A percentile compares a stretch with the other conserved stretches of the same genome.
These are phyloP conservation scores for Taiozyma sp. DNA, from an alignment of 1,139 yeast species.

Conservation along the genomic window DNA sequence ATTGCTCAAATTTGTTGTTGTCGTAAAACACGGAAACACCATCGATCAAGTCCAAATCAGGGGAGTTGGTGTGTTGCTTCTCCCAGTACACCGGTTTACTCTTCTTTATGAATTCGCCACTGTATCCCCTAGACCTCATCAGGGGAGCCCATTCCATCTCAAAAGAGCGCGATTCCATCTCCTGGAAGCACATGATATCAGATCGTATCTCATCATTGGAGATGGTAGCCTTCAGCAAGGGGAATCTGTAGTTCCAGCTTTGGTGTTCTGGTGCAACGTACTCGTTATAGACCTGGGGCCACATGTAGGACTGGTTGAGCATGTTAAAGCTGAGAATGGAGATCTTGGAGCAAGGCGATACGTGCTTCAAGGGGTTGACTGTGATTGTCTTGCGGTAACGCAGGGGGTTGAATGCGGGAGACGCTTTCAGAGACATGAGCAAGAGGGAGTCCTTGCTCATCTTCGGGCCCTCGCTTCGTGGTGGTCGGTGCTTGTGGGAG, in stretches of 20 bases:
- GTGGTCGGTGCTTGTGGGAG: neutral
- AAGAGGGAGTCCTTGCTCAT: neutral
- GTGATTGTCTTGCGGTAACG: neutral
- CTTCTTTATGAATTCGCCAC: slow-evolving; percentile 43
- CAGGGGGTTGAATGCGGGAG: neutral
- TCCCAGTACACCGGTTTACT: slow-evolving; percentile 49
- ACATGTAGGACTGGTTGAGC: slow-evolving; percentile 50
- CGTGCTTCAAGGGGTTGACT: neutral
- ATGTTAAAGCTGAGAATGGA: slow-evolving; percentile 37
- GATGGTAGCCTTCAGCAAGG: slow-evolving; percentile 35
- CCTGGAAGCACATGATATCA: slow-evolving; percentile 60
- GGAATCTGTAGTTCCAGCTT: slow-evolving; percentile 46
- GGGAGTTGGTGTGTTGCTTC: slow-evolving; percentile 20
- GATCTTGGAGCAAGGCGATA: neutral
- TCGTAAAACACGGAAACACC: slow-evolving; percentile 55
- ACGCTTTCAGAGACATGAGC: neutral
- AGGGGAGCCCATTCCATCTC: slow-evolving; percentile 37
- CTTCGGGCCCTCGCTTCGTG: neutral
- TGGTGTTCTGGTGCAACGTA: slow-evolving; percentile 41
- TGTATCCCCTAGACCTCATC: slow-evolving; percentile 30
- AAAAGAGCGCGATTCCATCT: slow-evolving; percentile 48
- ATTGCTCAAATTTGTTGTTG: slow-evolving; percentile 38
- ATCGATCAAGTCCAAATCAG: slow-evolving; percentile 39
- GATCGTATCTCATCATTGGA: slow-evolving; percentile 37
- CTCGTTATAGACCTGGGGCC: slow-evolving; percentile 48